These are phyloP conservation scores for Plasmodium adleri DNA, from an alignment of 169 alveolate species.

Conservation along the genomic window DNA sequence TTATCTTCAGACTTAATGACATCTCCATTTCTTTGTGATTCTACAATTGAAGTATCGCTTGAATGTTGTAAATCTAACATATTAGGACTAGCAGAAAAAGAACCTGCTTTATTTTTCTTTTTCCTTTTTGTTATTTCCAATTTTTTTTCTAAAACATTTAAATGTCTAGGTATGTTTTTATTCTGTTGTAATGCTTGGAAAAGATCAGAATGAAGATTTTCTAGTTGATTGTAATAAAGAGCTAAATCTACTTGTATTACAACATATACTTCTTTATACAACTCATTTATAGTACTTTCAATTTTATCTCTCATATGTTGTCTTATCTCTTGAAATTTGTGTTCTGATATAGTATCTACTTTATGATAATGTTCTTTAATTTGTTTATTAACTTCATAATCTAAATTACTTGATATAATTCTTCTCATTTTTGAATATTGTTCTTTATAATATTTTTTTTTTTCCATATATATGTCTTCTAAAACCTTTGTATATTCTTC, in stretches of 20 bases:
- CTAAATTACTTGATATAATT: slow-evolving; percentile 22
- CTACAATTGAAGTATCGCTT: not conserved
- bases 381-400: not conserved
- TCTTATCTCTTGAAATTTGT: slow-evolving; percentile 20
- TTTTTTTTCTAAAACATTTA: not conserved
- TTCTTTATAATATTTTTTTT: slow-evolving; percentile 10
- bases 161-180: slow-evolving; percentile 1
- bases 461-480: slow-evolving; percentile 11
- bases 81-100: no score
- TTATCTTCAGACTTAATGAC: not conserved
- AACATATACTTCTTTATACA: slow-evolving; percentile 1
- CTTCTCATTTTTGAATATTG: slow-evolving; percentile 17
- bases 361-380: not conserved
- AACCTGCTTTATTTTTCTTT: no score
- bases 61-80: no score
- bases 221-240: not conserved
- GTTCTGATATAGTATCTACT: not conserved
- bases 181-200: not conserved
- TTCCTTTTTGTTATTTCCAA: not conserved
- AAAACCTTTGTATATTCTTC: slow-evolving; percentile 1
- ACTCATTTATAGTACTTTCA: not conserved
- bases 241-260: slow-evolving; percentile 14
- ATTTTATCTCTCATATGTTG: not conserved
- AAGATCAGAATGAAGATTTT: not conserved
- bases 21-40: not conserved